These are phyloP conservation scores for Triticum turgidum DNA, from an alignment of 176 grass and related monocot genomes.

Conservation along the genomic window DNA sequence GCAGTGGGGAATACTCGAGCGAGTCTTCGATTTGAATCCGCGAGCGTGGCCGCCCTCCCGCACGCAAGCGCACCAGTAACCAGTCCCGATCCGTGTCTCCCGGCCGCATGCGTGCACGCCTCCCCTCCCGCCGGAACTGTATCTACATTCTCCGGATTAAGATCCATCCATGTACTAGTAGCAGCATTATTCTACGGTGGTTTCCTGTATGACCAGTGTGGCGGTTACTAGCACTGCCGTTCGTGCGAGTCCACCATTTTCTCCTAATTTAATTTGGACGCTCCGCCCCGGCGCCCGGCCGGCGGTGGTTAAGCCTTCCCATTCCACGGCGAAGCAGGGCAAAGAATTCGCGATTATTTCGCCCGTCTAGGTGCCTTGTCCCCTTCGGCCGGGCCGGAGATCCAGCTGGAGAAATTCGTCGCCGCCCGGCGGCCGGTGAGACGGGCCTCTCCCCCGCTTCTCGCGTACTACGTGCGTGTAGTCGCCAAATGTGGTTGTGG, in stretches of 20 bases:
- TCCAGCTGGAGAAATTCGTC: constrained; percentile 13
- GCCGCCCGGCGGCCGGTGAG: not conserved
- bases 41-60: not conserved
- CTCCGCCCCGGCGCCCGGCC: no score
- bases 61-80: not conserved
- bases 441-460: not conserved
- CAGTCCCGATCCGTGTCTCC: not conserved
- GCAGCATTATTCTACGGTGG: not conserved
- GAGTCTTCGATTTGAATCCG: not conserved
- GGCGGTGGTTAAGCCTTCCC: constrained; percentile 26
- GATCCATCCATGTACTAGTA: not conserved
- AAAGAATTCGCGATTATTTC: not conserved
- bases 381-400: not conserved
- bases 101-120: constrained; percentile 20
- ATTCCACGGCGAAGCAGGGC: not conserved
- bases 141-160: not conserved
- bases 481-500: not conserved
- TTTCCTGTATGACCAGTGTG: not conserved
- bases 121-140: not conserved
- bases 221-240: not conserved
- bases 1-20: not conserved
- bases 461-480: not conserved
- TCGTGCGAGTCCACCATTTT: not conserved
- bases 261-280: not conserved
- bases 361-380: not conserved